phyloP scores from a whole-genome alignment of 768 basidiomycete genomes.

The Aureoboletus auriporus region DNA sequence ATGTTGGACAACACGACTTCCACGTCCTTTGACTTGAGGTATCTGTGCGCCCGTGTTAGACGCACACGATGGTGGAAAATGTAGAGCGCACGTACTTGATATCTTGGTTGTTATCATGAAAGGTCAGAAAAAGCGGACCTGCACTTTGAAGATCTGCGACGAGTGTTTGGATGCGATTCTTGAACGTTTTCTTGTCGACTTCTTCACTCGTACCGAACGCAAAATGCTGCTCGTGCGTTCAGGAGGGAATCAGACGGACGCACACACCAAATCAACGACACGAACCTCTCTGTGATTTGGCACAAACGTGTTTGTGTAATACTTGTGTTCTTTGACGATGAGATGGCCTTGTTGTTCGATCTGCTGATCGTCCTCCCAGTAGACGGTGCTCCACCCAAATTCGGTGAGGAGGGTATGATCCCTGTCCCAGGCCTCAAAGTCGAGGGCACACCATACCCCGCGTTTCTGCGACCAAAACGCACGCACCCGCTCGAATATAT shows the following conservation, averaged over 20 bases:
- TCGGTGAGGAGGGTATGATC: constrained; percentile 75
- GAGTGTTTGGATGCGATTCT: constrained; percentile 45
- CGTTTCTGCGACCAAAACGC: constrained; percentile 56
- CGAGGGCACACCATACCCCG: constrained; percentile 74
- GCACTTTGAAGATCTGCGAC: constrained; percentile 34
- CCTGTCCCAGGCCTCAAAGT: constrained; percentile 81
- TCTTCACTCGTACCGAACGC: constrained; percentile 60
- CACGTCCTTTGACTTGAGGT: constrained; percentile 48
- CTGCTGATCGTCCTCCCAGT: constrained; percentile 51
- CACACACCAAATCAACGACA: not conserved
- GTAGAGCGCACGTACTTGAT: constrained; percentile 49
- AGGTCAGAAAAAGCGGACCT: constrained; percentile 73
- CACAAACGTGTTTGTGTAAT: constrained; percentile 63
- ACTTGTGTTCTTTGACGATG: constrained; percentile 58
- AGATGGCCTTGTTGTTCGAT: constrained; percentile 53
- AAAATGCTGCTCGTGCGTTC: constrained; percentile 45
- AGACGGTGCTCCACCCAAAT: constrained; percentile 69
- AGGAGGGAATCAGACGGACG: not conserved
- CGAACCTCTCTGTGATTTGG: constrained; percentile 55
- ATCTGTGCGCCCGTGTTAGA: constrained; percentile 34
- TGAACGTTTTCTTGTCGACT: constrained; percentile 49
- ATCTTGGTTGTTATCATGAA: constrained; percentile 77
- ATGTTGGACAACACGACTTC: constrained; percentile 51
- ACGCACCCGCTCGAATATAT: constrained; percentile 66
- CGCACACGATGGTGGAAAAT: not conserved